These are phyloP conservation scores for Corymbia maculata DNA, from an alignment of 345 rosid genomes.

Conservation along the genomic window DNA sequence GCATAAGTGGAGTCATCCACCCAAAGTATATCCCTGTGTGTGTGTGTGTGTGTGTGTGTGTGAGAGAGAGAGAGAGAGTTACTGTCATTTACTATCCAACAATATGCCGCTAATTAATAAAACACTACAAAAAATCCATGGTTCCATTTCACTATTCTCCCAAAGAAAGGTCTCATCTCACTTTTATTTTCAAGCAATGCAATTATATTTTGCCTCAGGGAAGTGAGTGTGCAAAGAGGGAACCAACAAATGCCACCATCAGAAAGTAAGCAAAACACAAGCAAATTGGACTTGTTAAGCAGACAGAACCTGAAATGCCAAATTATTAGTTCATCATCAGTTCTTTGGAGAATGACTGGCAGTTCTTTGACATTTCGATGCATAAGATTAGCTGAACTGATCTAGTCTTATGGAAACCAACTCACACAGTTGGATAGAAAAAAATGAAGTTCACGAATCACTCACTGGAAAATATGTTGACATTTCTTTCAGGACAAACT, in stretches of 20 bases:
- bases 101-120: background rate
- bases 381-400: background rate
- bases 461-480: slow-evolving; percentile 71
- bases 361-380: background rate
- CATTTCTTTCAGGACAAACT: slow-evolving; percentile 73
- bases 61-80: background rate
- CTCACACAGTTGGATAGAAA: background rate
- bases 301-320: background rate
- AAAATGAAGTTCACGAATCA: background rate
- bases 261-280: background rate
- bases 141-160: background rate
- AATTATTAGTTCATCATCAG: background rate
- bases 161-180: background rate
- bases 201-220: background rate
- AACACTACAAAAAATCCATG: background rate
- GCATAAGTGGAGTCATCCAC: slow-evolving; percentile 91
- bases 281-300: background rate
- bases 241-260: background rate
- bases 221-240: background rate
- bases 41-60: no score
- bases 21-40: slow-evolving; percentile 53
- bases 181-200: background rate
- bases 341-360: background rate
- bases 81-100: background rate
- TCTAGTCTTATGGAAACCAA: background rate